Conservation (phyloP, 345 rosid species). For the Populus tremula region DNA sequence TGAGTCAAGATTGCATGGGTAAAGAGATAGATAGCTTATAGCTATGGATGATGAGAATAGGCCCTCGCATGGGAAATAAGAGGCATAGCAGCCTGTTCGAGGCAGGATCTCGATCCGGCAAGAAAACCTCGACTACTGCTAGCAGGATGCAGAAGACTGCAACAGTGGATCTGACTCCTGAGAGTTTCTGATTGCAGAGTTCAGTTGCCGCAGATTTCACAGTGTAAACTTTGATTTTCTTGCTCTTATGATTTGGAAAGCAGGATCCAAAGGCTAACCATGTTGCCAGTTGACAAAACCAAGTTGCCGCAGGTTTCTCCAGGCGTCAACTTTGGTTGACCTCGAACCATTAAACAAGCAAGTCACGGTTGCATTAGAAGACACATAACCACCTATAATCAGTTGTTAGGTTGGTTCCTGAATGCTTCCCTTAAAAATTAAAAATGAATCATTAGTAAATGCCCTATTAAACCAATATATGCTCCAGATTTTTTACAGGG, state of each 20-base stretch:
- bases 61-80: not conserved
- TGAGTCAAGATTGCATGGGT: not conserved
- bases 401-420: not conserved
- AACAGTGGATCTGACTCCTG: too few species aligned
- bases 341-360: not conserved
- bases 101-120: not conserved
- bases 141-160: too few species aligned
- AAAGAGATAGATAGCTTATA: not conserved
- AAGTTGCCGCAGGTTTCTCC: not conserved
- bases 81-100: not conserved
- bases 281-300: not conserved
- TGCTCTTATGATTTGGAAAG: not conserved
- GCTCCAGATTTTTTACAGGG: not conserved
- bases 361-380: not conserved
- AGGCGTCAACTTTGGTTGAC: not conserved
- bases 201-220: too few species aligned
- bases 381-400: not conserved
- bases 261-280: not conserved
- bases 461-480: not conserved
- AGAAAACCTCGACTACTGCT: not conserved
- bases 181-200: too few species aligned
- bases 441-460: not conserved
- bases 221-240: not conserved
- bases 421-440: not conserved
- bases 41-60: not conserved